phyloP scores from a whole-genome alignment of 164 flowering plant genomes.

The Houttuynia cordata region DNA sequence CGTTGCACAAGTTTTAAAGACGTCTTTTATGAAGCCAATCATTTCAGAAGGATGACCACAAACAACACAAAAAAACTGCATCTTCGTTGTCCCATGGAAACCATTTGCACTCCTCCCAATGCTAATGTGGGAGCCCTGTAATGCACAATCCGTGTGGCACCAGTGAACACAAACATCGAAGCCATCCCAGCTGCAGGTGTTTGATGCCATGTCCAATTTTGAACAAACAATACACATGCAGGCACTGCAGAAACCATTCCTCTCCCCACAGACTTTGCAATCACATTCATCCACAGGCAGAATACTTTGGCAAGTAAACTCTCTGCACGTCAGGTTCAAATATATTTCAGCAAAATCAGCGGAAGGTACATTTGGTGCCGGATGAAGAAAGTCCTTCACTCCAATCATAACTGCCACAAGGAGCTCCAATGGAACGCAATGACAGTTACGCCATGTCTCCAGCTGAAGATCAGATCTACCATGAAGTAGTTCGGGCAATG shows the following conservation, averaged over 20 bases:
- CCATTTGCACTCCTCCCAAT: constrained; percentile 59
- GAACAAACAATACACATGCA: constrained; percentile 95
- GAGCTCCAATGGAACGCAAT: constrained; percentile 63
- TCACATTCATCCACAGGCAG: constrained; percentile 94
- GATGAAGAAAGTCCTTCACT: constrained; percentile 41
- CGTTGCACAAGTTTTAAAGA: constrained; percentile 70
- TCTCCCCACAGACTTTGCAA: constrained; percentile 70
- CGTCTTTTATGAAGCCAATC: constrained; percentile 95
- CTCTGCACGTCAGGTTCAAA: constrained; percentile 62
- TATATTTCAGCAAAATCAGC: constrained; percentile 71
- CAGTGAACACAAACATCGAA: constrained; percentile 96
- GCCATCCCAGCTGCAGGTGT: constrained; percentile 98
- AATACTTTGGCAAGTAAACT: constrained; percentile 42
- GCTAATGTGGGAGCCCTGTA: constrained; percentile 54
- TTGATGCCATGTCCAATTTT: constrained; percentile 79
- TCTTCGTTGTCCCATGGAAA: constrained; percentile 43
- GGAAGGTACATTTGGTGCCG: constrained; percentile 21
- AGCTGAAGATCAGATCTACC: constrained; percentile 54
- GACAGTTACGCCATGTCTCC: constrained; percentile 45
- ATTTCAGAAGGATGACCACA: constrained; percentile 95
- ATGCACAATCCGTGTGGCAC: constrained; percentile 92
- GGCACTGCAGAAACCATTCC: constrained; percentile 76
- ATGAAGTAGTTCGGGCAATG: constrained; percentile 40
- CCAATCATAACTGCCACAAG: constrained; percentile 81
- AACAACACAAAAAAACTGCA: constrained; percentile 92